Evolutionary conservation across 768 basidiomycete genomes (phyloP).

Genomic region (Pleurotus salmoneostramineus): DNA sequence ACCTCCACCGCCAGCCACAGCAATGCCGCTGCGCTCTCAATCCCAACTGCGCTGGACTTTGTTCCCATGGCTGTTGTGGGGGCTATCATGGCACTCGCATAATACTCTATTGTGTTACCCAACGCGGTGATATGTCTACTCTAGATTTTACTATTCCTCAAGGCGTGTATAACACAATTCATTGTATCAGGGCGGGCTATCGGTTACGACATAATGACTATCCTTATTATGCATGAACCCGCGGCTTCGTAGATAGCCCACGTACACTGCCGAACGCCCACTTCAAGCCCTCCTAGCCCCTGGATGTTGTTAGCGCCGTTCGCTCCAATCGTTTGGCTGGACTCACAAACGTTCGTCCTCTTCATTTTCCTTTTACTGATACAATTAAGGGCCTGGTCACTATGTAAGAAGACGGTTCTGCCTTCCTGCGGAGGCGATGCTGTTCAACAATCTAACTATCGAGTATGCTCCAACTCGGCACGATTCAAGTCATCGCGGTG

Average conservation of each 20-base stretch:
- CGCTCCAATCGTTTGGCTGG: background rate
- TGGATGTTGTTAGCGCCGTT: background rate
- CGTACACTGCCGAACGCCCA: too few species aligned
- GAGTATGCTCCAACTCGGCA: too few species aligned
- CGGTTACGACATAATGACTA: background rate
- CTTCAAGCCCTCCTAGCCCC: too few species aligned
- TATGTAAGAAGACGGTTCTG: too few species aligned
- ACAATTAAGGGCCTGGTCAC: too few species aligned
- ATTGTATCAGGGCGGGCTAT: background rate
- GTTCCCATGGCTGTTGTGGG: constrained; percentile 6
- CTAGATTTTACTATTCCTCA: too few species aligned
- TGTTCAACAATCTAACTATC: too few species aligned
- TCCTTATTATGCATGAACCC: too few species aligned
- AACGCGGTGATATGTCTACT: background rate
- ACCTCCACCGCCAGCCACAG: constrained; percentile 1
- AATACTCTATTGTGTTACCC: background rate
- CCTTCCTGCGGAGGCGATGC: too few species aligned
- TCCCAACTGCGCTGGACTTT: constrained; percentile 1
- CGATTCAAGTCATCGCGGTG: too few species aligned
- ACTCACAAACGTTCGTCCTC: background rate
- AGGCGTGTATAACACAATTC: background rate
- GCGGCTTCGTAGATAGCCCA: too few species aligned
- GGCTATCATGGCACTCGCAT: constrained; percentile 4
- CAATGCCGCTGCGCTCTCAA: constrained; percentile 1
- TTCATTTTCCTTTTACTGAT: too few species aligned